Conservation (phyloP, 306 rosid genomes). For the Prunus mume region DNA sequence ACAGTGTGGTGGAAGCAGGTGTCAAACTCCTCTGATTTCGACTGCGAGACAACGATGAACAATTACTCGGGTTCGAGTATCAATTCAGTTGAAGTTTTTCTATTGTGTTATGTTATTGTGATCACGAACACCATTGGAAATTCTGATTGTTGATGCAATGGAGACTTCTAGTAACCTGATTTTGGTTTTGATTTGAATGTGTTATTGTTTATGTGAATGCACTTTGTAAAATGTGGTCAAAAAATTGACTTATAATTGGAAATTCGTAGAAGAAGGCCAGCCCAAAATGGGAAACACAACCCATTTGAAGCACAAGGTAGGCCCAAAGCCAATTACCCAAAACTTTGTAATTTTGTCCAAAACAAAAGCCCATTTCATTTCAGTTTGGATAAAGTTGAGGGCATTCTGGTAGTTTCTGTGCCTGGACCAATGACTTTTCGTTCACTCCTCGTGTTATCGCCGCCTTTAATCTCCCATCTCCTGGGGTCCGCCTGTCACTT, state of each 20-base stretch:
- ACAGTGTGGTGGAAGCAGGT: conserved; percentile 71
- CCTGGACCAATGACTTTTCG: not conserved
- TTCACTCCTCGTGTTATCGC: not conserved
- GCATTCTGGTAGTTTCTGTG: not conserved
- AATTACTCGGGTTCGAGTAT: not conserved
- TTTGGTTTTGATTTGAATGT: not conserved
- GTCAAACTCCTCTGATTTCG: conserved; percentile 56
- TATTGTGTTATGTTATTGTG: not conserved
- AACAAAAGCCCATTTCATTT: not conserved
- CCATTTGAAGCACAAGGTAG: too few species aligned
- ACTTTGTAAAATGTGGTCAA: not conserved
- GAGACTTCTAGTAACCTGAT: not conserved
- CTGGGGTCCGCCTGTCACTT: conserved; percentile 39
- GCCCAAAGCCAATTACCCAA: not conserved
- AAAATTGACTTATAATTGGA: not conserved
- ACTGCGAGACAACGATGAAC: not conserved
- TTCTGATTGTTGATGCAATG: not conserved
- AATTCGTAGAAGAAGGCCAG: not conserved
- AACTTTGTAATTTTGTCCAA: not conserved
- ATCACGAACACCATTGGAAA: not conserved
- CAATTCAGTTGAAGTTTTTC: not conserved
- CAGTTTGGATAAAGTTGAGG: not conserved
- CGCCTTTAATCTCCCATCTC: not conserved
- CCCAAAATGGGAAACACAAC: not conserved
- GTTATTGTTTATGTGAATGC: not conserved